phyloP scores from a whole-genome alignment of 2,329 filamentous ascomycete species.

The Helotiales sp. region DNA sequence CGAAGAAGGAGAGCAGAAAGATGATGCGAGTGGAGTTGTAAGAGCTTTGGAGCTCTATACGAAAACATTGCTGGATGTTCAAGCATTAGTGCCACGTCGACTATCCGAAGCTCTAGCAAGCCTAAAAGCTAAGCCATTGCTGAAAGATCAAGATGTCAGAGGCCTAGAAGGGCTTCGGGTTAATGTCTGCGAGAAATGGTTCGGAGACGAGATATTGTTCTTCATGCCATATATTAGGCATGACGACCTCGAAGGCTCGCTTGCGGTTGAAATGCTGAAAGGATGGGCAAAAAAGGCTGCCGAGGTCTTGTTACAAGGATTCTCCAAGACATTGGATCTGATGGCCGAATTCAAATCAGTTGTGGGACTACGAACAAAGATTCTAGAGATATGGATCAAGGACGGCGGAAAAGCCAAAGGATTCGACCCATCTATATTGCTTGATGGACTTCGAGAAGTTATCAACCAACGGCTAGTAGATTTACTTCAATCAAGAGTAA shows the following conservation, averaged over 20 bases:
- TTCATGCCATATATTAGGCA: conserved; percentile 88
- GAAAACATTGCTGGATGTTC: conserved; percentile 74
- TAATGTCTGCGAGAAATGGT: conserved; percentile 77
- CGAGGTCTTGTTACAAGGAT: conserved; percentile 58
- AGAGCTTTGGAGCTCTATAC: conserved; percentile 72
- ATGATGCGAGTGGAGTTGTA: conserved; percentile 47
- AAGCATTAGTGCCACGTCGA: conserved; percentile 70
- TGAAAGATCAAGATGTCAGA: conserved; percentile 69
- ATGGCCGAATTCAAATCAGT: conserved; percentile 68
- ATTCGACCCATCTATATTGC: conserved; percentile 66
- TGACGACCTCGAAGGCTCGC: conserved; percentile 66
- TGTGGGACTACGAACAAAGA: conserved; percentile 66
- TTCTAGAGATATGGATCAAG: conserved; percentile 75
- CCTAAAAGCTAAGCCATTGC: conserved; percentile 68
- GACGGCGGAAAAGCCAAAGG: conserved; percentile 64
- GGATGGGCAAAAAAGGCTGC: conserved; percentile 64
- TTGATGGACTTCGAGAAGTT: conserved; percentile 65
- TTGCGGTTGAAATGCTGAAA: conserved; percentile 60
- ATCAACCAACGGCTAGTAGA: conserved; percentile 68
- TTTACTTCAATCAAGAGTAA: conserved; percentile 63
- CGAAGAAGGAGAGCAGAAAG: conserved; percentile 43
- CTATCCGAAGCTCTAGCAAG: conserved; percentile 68
- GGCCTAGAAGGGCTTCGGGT: conserved; percentile 70
- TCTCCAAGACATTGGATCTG: conserved; percentile 58
- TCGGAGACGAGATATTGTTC: conserved; percentile 76